Conservation (phyloP, 371 early-diverging fungal genomes). For the Capniomyces stellatus region DNA sequence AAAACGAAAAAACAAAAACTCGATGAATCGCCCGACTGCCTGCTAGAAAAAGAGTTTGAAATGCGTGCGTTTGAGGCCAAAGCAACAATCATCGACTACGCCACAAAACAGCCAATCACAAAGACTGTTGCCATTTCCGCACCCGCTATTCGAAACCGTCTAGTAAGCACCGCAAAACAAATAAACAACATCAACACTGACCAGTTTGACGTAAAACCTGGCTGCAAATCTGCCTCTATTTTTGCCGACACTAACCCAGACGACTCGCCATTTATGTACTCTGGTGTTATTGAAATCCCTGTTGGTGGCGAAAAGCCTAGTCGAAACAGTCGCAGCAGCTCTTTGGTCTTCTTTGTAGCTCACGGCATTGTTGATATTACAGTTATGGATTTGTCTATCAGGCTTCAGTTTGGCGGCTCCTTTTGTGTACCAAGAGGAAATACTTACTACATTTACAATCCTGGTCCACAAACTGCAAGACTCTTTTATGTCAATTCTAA, state of each 20-base stretch:
- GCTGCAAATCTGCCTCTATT: neutral
- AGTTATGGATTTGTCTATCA: constrained; percentile 7
- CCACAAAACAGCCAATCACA: neutral
- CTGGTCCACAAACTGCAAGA: constrained; percentile 20
- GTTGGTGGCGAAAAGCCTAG: constrained; percentile 12
- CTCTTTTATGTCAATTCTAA: constrained; percentile 12
- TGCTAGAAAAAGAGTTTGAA: neutral
- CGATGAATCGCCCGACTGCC: neutral
- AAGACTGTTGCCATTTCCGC: neutral
- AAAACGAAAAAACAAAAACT: neutral
- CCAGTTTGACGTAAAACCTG: neutral
- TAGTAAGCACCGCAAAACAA: neutral
- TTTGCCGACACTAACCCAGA: constrained; percentile 1
- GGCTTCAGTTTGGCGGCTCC: constrained; percentile 13
- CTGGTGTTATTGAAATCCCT: constrained; percentile 4
- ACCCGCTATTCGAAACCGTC: neutral
- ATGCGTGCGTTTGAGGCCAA: neutral
- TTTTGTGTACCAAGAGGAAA: constrained; percentile 17
- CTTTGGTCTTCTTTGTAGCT: constrained; percentile 14
- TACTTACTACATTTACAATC: constrained; percentile 14
- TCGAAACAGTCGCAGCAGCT: constrained; percentile 6
- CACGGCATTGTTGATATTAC: constrained; percentile 16
- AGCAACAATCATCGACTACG: neutral
- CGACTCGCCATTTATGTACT: neutral
- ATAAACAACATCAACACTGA: neutral